Base-by-base conservation (phyloP, 495 filamentous ascomycete species). In the Daldinia grandis region DNA sequence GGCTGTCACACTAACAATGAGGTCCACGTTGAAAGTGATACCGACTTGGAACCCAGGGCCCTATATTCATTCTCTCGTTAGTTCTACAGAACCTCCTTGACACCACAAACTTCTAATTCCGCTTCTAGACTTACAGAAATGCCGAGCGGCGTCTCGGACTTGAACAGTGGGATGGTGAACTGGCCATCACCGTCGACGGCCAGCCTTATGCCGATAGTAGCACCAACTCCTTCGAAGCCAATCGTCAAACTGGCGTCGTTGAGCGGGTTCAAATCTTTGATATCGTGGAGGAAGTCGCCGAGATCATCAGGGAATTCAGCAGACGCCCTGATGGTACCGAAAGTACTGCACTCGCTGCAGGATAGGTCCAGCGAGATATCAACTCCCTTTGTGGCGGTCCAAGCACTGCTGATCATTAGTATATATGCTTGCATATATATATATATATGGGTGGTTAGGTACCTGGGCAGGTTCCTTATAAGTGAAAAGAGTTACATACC, bases 41-140 rank as follows among this genome's bases (percentile, higher is more conserved):
- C 74, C 77, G 31, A 76, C 69, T 59, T 68, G 58, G 64, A 78
- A 78, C 0, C 68, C 68, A 10, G 71, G 70, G 31, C 73, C 66
- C 76, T 79, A 40, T 15, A 21, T 27, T 14, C 24, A 12, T 51
- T 25, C 15, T 56, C n/a, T 37, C 4, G n/a, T 56, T 15, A 56
- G 53, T 17, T 17, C n/a, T 56, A 17, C 28, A 4, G 31, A 1
- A 14, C n/a, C 7, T n/a, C 5, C 5, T 54, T 47, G 0, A 47
- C 5, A 30, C 7, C 12, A 31, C 7, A 8, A 6, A 4, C 14
- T 25, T 15, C 9, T n/a, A n/a, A 54, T 3, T 14, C 12, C 19
- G 10, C 35, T 30, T 21, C 24, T 5, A 44, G 25, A 58, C 73
- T 61, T 56, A 76, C 74, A 27, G 62, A 38, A 17, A 76, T 62